Evolutionary conservation across 225 moss, liverwort and hornwort species (phyloP), one percentile per base, ranked within the genome.

Genomic region (Lunularia cruciata): DNA sequence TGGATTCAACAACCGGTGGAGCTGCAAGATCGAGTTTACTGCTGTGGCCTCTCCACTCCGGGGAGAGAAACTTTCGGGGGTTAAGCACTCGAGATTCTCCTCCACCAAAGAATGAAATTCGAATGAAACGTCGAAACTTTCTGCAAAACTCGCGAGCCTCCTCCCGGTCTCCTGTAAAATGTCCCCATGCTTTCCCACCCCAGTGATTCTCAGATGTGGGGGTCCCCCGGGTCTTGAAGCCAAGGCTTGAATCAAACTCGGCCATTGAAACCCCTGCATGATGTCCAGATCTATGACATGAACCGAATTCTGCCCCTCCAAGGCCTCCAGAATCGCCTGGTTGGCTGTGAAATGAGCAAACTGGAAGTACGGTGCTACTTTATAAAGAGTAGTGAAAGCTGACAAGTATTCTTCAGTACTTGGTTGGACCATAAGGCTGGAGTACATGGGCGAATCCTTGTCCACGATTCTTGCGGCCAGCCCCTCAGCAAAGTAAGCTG

Each of bases 181-280:
- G 0, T 77, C 81, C 31, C 83, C 77, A 11, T 84, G 76, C 26
- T 76, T 84, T 34, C 92, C 95, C 19, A 95, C 86, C 0, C 92
- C 95, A 0, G 95, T 95, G 35, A 95, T 86, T 65, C 90, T 90
- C 8, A 92, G 85, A 70, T 84, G 84, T 2, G 95, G 95, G 19
- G 95, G 87, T 0, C 92, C 95, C 4, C 80, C 92, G 0, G 81
- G 78, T 12, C 95, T 81, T 36, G 87, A 81, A 13, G 87, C 88
- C 57, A 95, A 75, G 0, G 88, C 79, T 38, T 92, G 92, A 40
- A 95, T 88, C 65, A 95, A 70, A 19, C 87, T 84, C 3, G 95
- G 92, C 95, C 95, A 95, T 70, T 95, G 95, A 26, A 95, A 88
- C 1, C 95, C 95, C 72, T 95, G 95, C 92, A 92, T 90, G 76